Evolutionary conservation across 148 eudicot species (phyloP).

Genomic region (Heliosperma pusillum): DNA sequence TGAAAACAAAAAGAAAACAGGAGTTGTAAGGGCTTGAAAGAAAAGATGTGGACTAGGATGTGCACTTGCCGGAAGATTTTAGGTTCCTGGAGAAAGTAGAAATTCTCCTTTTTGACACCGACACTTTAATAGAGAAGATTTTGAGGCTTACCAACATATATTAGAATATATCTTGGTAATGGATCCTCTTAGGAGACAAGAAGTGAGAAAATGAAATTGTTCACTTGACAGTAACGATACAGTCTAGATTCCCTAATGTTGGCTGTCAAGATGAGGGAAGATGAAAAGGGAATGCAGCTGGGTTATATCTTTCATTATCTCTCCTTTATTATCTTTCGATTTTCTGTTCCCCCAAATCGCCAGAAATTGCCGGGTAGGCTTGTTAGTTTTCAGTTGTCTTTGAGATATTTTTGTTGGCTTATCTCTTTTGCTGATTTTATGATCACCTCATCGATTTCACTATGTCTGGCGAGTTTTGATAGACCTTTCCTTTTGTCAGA

Average conservation of each 20-base stretch:
- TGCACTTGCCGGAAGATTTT: no score
- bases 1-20: not conserved
- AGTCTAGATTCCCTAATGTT: not conserved
- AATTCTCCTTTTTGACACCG: no score
- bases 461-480: not conserved
- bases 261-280: not conserved
- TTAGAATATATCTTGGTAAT: no score
- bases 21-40: not conserved
- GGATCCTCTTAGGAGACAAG: not conserved
- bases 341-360: not conserved
- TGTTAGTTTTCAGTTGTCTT: not conserved
- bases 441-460: not conserved
- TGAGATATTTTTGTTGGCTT: constrained; percentile 11
- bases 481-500: constrained; percentile 35
- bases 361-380: not conserved
- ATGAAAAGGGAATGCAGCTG: not conserved
- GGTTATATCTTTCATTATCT: not conserved
- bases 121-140: no score
- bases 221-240: not conserved
- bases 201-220: not conserved
- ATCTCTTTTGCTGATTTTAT: not conserved
- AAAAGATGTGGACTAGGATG: constrained; percentile 1
- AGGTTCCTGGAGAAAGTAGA: no score
- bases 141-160: no score
- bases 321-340: not conserved